Evolutionary conservation across 148 eudicot genomes (phyloP).

Genomic region (Drosera capensis): DNA sequence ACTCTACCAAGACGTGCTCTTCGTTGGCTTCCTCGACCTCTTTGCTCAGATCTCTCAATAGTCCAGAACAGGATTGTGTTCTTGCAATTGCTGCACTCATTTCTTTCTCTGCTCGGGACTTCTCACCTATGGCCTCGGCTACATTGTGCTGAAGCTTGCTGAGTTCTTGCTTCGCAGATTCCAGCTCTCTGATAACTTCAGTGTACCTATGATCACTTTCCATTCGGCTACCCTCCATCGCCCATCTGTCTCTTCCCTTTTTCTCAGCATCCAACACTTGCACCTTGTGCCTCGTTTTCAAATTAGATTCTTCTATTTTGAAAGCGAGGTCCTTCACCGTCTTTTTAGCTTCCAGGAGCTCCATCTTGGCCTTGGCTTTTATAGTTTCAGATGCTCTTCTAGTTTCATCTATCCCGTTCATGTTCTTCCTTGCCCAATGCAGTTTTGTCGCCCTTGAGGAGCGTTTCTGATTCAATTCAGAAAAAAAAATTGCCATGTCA

Average conservation of each 20-base stretch:
- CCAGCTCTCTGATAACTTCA: constrained; percentile 40
- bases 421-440: constrained; percentile 33
- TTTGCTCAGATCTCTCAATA: constrained; percentile 24
- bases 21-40: constrained; percentile 69
- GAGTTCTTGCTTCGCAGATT: constrained; percentile 42
- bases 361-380: constrained; percentile 30
- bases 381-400: constrained; percentile 22
- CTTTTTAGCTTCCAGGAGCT: constrained; percentile 46
- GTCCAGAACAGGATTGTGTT: constrained; percentile 11
- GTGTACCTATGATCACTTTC: constrained; percentile 20
- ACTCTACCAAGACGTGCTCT: constrained; percentile 71
- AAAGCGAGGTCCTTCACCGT: constrained; percentile 30
- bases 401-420: constrained; percentile 24
- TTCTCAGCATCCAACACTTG: constrained; percentile 10
- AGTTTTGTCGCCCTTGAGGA: constrained; percentile 41
- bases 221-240: neutral
- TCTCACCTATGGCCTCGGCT: constrained; percentile 37
- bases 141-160: constrained; percentile 54
- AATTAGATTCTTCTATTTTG: constrained; percentile 32
- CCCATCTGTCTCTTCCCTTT: constrained; percentile 4
- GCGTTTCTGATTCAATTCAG: constrained; percentile 29
- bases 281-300: constrained; percentile 18
- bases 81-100: constrained; percentile 21
- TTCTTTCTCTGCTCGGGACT: constrained; percentile 40
- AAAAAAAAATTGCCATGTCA: neutral